These are phyloP conservation scores for Knufia fluminis DNA, from an alignment of 2,329 filamentous ascomycete species.

Conservation along the genomic window DNA sequence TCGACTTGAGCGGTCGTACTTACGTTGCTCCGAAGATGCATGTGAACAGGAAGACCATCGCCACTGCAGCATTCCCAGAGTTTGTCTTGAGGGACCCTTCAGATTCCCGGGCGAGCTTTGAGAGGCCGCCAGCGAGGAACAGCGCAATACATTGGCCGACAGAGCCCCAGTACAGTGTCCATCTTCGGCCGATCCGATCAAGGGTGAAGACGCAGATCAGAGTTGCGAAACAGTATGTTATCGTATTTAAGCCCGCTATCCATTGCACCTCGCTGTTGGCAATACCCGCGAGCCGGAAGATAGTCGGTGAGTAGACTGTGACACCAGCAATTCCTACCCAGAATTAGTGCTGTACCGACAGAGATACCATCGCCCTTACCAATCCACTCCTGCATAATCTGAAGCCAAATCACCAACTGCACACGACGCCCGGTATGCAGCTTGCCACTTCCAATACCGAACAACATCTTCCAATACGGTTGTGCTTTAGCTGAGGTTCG, in stretches of 20 bases:
- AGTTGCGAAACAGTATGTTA: constrained; percentile 50
- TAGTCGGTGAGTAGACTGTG: constrained; percentile 49
- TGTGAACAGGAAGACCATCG: constrained; percentile 63
- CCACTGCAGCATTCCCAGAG: constrained; percentile 54
- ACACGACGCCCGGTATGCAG: constrained; percentile 59
- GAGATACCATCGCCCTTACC: constrained; percentile 60
- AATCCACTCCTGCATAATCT: constrained; percentile 62
- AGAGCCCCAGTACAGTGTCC: constrained; percentile 61
- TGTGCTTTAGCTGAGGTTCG: constrained; percentile 41
- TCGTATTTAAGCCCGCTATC: constrained; percentile 51
- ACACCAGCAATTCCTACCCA: constrained; percentile 63
- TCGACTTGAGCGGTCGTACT: constrained; percentile 43
- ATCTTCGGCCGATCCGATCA: constrained; percentile 58
- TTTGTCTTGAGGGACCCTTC: constrained; percentile 39
- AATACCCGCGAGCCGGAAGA: constrained; percentile 59
- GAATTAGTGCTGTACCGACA: constrained; percentile 49
- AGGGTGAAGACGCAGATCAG: constrained; percentile 62
- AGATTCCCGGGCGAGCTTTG: constrained; percentile 44
- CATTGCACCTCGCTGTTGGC: constrained; percentile 31
- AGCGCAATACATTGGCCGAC: constrained; percentile 56
- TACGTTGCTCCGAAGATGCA: constrained; percentile 52
- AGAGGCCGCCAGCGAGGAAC: constrained; percentile 57
- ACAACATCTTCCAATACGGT: constrained; percentile 57
- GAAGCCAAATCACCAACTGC: constrained; percentile 61
- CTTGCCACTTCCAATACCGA: constrained; percentile 55